Base-by-base conservation (phyloP, 305 asterid species). In the Rubia peregrina region DNA sequence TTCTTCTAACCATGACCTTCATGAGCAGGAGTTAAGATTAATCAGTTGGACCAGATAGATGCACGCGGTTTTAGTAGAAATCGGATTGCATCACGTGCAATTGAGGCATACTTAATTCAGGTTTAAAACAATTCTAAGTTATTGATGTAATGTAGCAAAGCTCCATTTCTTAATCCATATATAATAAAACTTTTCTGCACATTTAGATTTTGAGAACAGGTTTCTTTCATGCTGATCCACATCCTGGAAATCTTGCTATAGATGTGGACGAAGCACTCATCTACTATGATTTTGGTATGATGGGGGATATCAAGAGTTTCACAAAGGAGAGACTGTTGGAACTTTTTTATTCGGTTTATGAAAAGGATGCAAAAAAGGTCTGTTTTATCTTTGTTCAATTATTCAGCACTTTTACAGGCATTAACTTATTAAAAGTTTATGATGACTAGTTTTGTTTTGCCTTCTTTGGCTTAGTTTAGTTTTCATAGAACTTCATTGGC, bases 181-280 rank as follows among this genome's bases (percentile, higher is more conserved):
- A 63, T 71, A 65, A 13, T 24, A 38, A 38, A 62, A 57, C 21
- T 70, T 38, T 80, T 33, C 26, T 22, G 14, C 75, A 49, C 46
- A 78, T 82, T 72, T 90, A 93, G 97, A 90, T 93, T 79, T 81
- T 93, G 71, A 90, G 75, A 81, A 90, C 97, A 21, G 98, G 98
- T 69, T 93, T 93, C 82, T 93, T 93, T 81, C 98, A 93, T 68
- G 98, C 98, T 63, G 98, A 93, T 83, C 98, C 98, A 67, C 98
- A 93, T 77, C 98, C 98, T 13, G 98, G 98, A 79, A 93, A 93
- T 80, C 98, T 93, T 59, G 98, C 98, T 26, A 83, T 93, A 73
- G 98, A 93, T 72, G 90, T 80, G 46, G 98, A 90, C n/a, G 94
- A 93, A 85, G 79, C 96, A 53, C 88, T 93, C 70, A 93, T 93